phyloP scores from a whole-genome alignment of 2,329 filamentous ascomycete genomes.

The Byssothecium circinans region DNA sequence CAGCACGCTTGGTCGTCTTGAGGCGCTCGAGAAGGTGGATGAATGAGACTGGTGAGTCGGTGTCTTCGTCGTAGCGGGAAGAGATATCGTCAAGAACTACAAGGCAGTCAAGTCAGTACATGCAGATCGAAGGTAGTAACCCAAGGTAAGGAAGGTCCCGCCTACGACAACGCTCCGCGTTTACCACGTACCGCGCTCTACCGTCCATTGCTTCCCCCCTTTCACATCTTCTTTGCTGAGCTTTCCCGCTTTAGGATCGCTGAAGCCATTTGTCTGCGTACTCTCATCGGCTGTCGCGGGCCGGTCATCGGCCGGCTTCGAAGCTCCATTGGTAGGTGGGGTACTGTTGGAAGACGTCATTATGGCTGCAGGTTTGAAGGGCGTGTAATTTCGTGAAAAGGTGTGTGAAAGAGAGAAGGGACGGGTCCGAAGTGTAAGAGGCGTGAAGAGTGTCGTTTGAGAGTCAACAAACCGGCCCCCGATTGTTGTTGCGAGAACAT shows the following conservation, averaged over 20 bases:
- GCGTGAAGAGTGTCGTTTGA: too few relatives aligned
- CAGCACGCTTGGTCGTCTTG: slow-evolving; percentile 95
- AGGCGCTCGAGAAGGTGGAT: slow-evolving; percentile 92
- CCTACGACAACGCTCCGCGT: slow-evolving; percentile 33
- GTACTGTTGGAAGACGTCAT: background rate
- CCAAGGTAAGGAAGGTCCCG: slow-evolving; percentile 25
- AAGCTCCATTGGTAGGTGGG: background rate
- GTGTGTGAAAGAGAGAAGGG: background rate
- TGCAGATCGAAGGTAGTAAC: background rate
- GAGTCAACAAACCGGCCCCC: too few relatives aligned
- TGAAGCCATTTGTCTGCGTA: slow-evolving; percentile 46
- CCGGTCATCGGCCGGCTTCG: slow-evolving; percentile 28
- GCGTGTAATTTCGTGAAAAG: background rate
- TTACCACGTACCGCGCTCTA: slow-evolving; percentile 50
- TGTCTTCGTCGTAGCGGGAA: slow-evolving; percentile 58
- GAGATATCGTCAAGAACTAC: slow-evolving; percentile 67
- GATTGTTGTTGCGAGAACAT: too few relatives aligned
- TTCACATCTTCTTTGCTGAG: slow-evolving; percentile 29
- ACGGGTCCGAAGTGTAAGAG: background rate
- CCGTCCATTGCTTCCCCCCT: slow-evolving; percentile 41
- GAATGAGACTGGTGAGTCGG: slow-evolving; percentile 79
- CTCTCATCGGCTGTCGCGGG: slow-evolving; percentile 33
- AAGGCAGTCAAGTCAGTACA: background rate
- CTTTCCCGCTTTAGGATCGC: slow-evolving; percentile 40
- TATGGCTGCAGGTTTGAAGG: background rate